Conservation (phyloP, 768 basidiomycete genomes). For the Lactarius trivialis region DNA sequence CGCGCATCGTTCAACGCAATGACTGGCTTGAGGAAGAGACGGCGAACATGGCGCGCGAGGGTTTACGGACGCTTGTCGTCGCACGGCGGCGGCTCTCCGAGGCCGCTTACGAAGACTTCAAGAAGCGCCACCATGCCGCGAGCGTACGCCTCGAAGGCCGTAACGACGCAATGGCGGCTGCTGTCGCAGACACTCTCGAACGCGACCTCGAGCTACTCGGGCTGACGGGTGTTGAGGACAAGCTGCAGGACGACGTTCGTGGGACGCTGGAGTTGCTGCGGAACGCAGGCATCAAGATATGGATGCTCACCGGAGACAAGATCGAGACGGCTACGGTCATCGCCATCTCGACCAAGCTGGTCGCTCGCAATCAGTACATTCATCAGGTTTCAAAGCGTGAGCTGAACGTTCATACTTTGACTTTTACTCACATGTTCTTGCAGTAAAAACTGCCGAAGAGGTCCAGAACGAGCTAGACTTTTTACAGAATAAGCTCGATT, state of each 20-base stretch:
- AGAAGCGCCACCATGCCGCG: constrained; percentile 63
- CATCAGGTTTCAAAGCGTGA: constrained; percentile 91
- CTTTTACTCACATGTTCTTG: neutral
- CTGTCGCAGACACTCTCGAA: constrained; percentile 74
- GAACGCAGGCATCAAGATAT: constrained; percentile 97
- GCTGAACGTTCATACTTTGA: constrained; percentile 25
- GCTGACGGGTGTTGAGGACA: constrained; percentile 98
- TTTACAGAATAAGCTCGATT: constrained; percentile 89
- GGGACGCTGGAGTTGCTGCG: constrained; percentile 85
- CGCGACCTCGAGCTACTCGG: constrained; percentile 88
- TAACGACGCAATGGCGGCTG: constrained; percentile 71
- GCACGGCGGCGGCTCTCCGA: constrained; percentile 70
- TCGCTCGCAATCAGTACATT: constrained; percentile 94
- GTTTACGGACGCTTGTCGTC: constrained; percentile 89
- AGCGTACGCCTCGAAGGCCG: constrained; percentile 73
- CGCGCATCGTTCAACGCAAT: constrained; percentile 87
- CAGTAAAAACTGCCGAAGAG: constrained; percentile 82
- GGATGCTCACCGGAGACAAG: constrained; percentile 99
- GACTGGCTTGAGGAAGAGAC: constrained; percentile 99
- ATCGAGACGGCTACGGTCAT: constrained; percentile 98
- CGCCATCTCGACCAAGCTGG: constrained; percentile 94
- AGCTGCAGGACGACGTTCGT: constrained; percentile 95
- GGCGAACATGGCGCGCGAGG: constrained; percentile 97
- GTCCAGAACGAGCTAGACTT: constrained; percentile 88
- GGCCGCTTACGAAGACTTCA: constrained; percentile 70